These are phyloP conservation scores for Dioscorea cayenensis DNA, from an alignment of 116 monocot genomes.

Conservation along the genomic window DNA sequence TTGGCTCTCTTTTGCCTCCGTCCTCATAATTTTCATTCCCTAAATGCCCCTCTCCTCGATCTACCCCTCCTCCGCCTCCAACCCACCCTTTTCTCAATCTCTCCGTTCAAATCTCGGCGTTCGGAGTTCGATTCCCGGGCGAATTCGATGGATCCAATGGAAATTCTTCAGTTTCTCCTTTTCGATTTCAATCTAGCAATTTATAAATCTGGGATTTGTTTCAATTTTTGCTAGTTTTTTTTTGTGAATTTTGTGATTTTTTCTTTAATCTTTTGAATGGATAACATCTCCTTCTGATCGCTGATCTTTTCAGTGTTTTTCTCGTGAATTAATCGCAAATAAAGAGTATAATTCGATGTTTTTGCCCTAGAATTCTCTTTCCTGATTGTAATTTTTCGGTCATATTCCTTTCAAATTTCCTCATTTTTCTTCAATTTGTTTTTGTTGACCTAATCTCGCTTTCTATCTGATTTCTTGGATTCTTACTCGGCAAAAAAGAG, in stretches of 20 bases:
- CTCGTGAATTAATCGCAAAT: too few species aligned
- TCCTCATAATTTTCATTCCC: constrained; percentile 1
- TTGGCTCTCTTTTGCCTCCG: background rate
- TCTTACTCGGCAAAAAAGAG: background rate
- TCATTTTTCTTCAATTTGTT: background rate
- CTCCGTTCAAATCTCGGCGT: background rate
- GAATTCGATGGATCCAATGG: background rate
- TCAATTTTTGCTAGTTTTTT: too few species aligned
- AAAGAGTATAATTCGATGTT: background rate
- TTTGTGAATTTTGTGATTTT: background rate
- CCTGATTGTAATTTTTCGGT: background rate
- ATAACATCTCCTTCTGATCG: background rate
- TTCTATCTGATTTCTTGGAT: background rate
- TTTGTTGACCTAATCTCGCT: background rate
- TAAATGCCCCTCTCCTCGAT: constrained; percentile 18
- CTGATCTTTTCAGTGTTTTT: background rate
- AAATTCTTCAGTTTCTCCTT: background rate
- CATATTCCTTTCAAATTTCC: background rate
- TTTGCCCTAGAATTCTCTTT: background rate
- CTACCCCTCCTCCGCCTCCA: background rate
- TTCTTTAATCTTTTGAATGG: background rate
- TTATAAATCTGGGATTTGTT: too few species aligned
- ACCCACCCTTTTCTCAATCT: background rate
- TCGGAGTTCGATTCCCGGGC: background rate
- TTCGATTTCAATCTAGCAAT: background rate